Evolutionary conservation across 2,329 filamentous ascomycete species (phyloP).

Genomic region (Diaporthe velutina): DNA sequence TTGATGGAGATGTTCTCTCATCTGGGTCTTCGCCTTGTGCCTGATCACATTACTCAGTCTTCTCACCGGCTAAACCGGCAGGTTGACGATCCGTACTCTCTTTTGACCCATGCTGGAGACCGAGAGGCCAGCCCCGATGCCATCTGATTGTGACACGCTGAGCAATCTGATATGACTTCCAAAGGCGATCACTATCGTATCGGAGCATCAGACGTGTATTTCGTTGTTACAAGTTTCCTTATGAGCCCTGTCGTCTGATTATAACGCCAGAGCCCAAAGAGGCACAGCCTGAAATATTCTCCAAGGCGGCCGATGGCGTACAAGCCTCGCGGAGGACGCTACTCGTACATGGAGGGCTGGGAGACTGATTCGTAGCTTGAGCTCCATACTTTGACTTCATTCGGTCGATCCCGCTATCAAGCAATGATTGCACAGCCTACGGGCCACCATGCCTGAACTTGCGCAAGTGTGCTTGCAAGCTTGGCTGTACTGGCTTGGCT

Average conservation of each 20-base stretch:
- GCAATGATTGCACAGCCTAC: not conserved
- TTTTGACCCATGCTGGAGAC: not conserved
- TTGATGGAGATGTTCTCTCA: not conserved
- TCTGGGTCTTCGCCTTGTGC: not conserved
- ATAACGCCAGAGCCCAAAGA: not conserved
- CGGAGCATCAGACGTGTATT: not conserved
- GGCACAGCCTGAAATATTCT: not conserved
- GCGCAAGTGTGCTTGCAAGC: not conserved
- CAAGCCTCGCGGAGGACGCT: not conserved
- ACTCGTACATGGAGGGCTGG: not conserved
- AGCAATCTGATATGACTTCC: not conserved
- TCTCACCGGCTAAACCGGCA: conserved; percentile 20
- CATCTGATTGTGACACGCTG: not conserved
- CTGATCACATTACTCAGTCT: not conserved
- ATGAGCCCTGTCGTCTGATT: not conserved
- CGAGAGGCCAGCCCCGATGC: not conserved
- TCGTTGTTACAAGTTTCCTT: not conserved
- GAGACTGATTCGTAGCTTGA: not conserved
- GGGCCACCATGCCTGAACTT: not conserved
- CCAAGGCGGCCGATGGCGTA: not conserved
- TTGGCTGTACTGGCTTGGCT: not conserved
- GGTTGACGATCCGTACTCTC: not conserved
- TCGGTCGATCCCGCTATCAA: not conserved
- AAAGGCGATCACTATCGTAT: not conserved
- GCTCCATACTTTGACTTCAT: not conserved